A percentile compares a stretch with the other conserved stretches of the same genome.
These are phyloP conservation scores for Boletus mariae DNA, from an alignment of 1,284 basidiomycete species.

Conservation along the genomic window DNA sequence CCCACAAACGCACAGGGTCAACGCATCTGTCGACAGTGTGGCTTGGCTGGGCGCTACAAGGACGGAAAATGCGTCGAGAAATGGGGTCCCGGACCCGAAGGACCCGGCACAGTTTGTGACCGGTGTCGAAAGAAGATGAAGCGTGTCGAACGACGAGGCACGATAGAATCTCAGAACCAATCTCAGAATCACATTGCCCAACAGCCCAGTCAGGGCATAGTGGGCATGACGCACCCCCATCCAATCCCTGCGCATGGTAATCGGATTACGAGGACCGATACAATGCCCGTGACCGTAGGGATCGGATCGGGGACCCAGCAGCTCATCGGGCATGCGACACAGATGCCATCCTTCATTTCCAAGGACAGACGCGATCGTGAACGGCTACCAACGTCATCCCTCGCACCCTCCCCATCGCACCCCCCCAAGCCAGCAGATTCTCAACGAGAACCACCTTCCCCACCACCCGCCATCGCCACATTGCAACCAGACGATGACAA, in stretches of 20 bases:
- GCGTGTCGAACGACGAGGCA: slow-evolving; percentile 71
- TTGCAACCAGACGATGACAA: slow-evolving; percentile 30
- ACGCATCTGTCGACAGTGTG: slow-evolving; percentile 72
- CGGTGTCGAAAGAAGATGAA: slow-evolving; percentile 85
- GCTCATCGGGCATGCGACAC: slow-evolving; percentile 22
- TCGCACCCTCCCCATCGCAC: slow-evolving; percentile 20
- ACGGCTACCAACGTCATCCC: slow-evolving; percentile 23
- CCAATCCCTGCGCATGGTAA: slow-evolving; percentile 21
- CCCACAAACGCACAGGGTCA: slow-evolving; percentile 62
- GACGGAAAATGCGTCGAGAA: slow-evolving; percentile 83
- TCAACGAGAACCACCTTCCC: slow-evolving; percentile 28
- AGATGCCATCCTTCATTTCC: slow-evolving; percentile 24
- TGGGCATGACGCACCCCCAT: slow-evolving; percentile 18
- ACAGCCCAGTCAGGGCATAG: slow-evolving; percentile 4
- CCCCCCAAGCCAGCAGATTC: slow-evolving; percentile 13
- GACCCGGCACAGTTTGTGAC: slow-evolving; percentile 81
- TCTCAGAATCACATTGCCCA: slow-evolving; percentile 17
- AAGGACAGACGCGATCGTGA: slow-evolving; percentile 31
- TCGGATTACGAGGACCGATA: slow-evolving; percentile 26
- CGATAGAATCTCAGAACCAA: slow-evolving; percentile 38
- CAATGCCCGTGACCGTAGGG: slow-evolving; percentile 24
- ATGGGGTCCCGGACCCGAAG: slow-evolving; percentile 81
- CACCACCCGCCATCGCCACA: slow-evolving; percentile 32
- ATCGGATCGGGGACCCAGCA: slow-evolving; percentile 30
- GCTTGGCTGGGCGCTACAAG: slow-evolving; percentile 67